A percentile compares a stretch with the other conserved stretches of the same genome.
Conservation (phyloP, 2,329 filamentous ascomycete genomes). For the Davidsoniella neocaledoniae region DNA sequence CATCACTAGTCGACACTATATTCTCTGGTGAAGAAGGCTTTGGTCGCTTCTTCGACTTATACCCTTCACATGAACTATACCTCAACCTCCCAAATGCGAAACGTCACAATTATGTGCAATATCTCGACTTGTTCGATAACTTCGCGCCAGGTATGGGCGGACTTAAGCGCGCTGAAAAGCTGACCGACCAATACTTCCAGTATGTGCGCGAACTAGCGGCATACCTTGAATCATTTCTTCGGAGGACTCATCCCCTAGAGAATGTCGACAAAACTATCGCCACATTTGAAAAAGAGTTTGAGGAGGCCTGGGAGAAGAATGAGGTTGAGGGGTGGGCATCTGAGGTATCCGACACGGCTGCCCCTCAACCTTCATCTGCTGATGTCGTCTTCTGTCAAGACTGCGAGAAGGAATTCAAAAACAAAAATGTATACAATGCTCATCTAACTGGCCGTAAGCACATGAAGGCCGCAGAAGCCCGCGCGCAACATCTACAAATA, state of each 20-base stretch:
- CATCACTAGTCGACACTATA: slow-evolving; percentile 65
- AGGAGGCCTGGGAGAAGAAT: slow-evolving; percentile 63
- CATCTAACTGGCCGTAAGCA: slow-evolving; percentile 89
- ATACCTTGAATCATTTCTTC: slow-evolving; percentile 81
- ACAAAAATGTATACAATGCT: slow-evolving; percentile 82
- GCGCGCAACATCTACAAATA: slow-evolving; percentile 30
- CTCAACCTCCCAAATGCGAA: slow-evolving; percentile 80
- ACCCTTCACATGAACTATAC: slow-evolving; percentile 67
- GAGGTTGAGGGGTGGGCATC: slow-evolving; percentile 63
- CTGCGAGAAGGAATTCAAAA: slow-evolving; percentile 90
- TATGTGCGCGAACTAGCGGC: slow-evolving; percentile 67
- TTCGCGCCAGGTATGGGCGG: slow-evolving; percentile 60
- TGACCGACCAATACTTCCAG: slow-evolving; percentile 82
- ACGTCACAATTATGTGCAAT: slow-evolving; percentile 77
- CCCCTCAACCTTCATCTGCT: slow-evolving; percentile 11
- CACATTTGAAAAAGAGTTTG: slow-evolving; percentile 70
- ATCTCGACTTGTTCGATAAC: slow-evolving; percentile 76
- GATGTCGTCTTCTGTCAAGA: slow-evolving; percentile 78
- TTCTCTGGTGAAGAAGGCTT: slow-evolving; percentile 94
- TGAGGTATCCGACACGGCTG: slow-evolving; percentile 28
- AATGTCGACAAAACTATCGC: slow-evolving; percentile 64
- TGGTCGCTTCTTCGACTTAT: slow-evolving; percentile 84
- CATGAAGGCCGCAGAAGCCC: slow-evolving; percentile 59
- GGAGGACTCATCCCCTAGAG: slow-evolving; percentile 68
- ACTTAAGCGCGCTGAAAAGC: slow-evolving; percentile 65